Evolutionary conservation across 2,329 filamentous ascomycete genomes (phyloP).

Genomic region (Fusarium beomiforme): DNA sequence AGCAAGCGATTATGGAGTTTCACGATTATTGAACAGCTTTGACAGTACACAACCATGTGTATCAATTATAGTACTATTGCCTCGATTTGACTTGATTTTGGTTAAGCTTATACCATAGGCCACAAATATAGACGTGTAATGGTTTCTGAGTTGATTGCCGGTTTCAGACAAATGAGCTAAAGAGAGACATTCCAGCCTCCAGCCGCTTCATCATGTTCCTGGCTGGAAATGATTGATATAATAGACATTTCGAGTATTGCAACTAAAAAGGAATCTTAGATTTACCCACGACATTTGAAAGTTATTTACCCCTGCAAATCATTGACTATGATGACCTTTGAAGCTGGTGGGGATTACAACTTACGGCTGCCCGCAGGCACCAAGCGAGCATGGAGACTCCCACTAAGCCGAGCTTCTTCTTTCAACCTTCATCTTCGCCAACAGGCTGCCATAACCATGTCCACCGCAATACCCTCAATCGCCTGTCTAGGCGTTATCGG

Average conservation of each 20-base stretch:
- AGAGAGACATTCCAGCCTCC: slow-evolving; percentile 36
- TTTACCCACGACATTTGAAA: neutral
- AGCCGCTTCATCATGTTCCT: slow-evolving; percentile 13
- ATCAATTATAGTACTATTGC: neutral
- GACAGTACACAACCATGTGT: neutral
- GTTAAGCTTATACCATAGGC: neutral
- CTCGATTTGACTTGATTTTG: neutral
- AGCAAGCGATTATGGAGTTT: slow-evolving; percentile 13
- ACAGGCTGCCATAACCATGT: slow-evolving; percentile 54
- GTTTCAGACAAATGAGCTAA: slow-evolving; percentile 34
- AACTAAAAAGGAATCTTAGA: neutral
- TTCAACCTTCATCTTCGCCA: slow-evolving; percentile 28
- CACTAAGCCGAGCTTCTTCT: slow-evolving; percentile 31
- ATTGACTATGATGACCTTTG: slow-evolving; percentile 20
- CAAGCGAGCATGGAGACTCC: slow-evolving; percentile 32
- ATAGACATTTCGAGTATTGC: neutral
- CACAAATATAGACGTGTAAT: neutral
- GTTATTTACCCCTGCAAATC: neutral
- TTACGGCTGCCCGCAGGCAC: slow-evolving; percentile 21
- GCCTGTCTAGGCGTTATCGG: slow-evolving; percentile 95
- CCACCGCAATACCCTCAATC: slow-evolving; percentile 77
- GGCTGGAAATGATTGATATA: neutral
- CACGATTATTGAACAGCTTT: slow-evolving; percentile 9
- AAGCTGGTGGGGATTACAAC: slow-evolving; percentile 29
- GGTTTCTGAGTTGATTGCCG: slow-evolving; percentile 26